Evolutionary conservation across 345 rosid genomes (phyloP).

Genomic region (Triadica sebifera): DNA sequence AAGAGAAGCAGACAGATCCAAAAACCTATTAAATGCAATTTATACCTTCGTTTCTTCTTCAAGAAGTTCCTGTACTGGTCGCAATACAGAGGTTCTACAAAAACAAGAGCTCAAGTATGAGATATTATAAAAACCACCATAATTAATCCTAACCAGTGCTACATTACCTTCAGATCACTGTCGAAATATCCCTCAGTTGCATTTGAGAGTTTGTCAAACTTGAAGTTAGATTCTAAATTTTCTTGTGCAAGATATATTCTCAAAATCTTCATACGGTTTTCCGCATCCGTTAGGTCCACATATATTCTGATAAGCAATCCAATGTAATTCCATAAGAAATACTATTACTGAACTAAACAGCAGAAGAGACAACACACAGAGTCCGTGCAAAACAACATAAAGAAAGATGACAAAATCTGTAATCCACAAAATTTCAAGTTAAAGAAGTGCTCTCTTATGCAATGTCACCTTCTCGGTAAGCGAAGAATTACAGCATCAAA

Average conservation of each 20-base stretch:
- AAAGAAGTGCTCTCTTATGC: neutral
- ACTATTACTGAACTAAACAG: neutral
- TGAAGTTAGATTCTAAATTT: constrained; percentile 56
- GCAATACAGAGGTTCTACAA: constrained; percentile 91
- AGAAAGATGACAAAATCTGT: neutral
- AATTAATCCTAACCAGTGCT: constrained; percentile 1
- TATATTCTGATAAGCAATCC: constrained; percentile 57
- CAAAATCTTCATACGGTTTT: constrained; percentile 81
- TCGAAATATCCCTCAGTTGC: constrained; percentile 96
- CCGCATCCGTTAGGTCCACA: constrained; percentile 92
- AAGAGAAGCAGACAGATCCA: neutral
- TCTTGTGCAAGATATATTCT: constrained; percentile 70
- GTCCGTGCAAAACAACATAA: neutral
- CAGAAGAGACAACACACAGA: constrained; percentile 5
- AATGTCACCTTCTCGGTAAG: constrained; percentile 82
- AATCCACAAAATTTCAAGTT: neutral
- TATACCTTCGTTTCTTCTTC: constrained; percentile 73
- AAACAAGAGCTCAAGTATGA: constrained; percentile 15
- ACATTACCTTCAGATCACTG: constrained; percentile 90
- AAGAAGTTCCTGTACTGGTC: constrained; percentile 89
- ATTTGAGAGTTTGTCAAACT: constrained; percentile 66
- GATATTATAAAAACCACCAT: constrained; percentile 3
- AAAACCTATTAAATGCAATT: neutral
- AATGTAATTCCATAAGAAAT: constrained; percentile 21
- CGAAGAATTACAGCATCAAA: constrained; percentile 98